phyloP scores from a whole-genome alignment of 73 alveolate species.

The Paramecium biaurelia region DNA sequence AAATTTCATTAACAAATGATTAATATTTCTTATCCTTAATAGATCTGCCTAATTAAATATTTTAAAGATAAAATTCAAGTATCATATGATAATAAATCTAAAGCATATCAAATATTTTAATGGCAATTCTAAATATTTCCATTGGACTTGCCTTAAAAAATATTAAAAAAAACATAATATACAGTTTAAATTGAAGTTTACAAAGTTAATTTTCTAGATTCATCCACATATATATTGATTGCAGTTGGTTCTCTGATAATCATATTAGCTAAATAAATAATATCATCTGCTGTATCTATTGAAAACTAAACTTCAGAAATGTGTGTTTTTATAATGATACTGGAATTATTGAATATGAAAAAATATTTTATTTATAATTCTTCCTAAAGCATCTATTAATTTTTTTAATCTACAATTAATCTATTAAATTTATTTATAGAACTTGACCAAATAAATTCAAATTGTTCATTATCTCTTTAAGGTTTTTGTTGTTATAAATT shows the following conservation, averaged over 20 bases:
- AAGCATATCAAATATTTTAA: background rate
- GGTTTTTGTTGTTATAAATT: no score
- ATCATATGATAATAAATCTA: background rate
- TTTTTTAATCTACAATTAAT: background rate
- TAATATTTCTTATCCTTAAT: background rate
- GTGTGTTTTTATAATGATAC: background rate
- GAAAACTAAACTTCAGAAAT: background rate
- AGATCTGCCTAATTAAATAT: background rate
- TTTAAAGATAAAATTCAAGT: background rate
- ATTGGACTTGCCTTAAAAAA: background rate
- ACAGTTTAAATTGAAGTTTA: background rate
- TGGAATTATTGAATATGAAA: background rate
- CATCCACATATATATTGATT: background rate
- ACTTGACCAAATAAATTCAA: background rate
- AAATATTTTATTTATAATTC: background rate
- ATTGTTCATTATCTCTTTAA: no score
- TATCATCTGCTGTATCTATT: constrained; percentile 44
- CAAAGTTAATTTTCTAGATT: background rate
- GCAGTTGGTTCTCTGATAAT: background rate
- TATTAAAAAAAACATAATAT: background rate
- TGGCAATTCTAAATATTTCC: background rate
- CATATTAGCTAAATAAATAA: background rate
- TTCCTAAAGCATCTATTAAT: background rate
- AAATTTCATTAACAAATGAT: background rate
- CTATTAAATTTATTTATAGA: background rate